A percentile compares a stretch with the other conserved stretches of the same genome.
These are phyloP conservation scores for Hyaloscypha variabilis DNA, from an alignment of 495 filamentous ascomycete genomes.

Conservation along the genomic window DNA sequence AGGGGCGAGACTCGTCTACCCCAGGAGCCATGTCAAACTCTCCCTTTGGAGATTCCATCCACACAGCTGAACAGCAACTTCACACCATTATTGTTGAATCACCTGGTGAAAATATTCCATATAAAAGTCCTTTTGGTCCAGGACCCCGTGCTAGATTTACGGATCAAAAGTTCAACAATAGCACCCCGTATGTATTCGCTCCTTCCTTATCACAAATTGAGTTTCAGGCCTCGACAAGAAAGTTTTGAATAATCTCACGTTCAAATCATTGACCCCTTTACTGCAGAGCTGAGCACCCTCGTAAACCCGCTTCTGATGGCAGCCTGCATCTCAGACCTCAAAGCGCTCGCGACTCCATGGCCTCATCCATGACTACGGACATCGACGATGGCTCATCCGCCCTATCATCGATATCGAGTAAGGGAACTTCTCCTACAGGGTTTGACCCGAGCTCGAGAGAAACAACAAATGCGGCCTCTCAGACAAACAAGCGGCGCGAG, in stretches of 20 bases:
- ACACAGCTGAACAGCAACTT: constrained; percentile 17
- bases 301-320: constrained; percentile 24
- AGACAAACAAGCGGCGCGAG: constrained; percentile 28
- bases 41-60: constrained; percentile 21
- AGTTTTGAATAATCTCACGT: not conserved
- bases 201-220: constrained; percentile 17
- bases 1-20: constrained; percentile 23
- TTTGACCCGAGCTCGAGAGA: constrained; percentile 35
- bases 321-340: constrained; percentile 32
- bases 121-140: constrained; percentile 8
- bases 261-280: constrained; percentile 11
- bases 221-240: constrained; percentile 9
- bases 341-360: constrained; percentile 31
- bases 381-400: constrained; percentile 48
- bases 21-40: constrained; percentile 25
- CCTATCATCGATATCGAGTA: constrained; percentile 52
- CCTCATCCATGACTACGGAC: constrained; percentile 39
- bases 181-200: constrained; percentile 25
- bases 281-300: constrained; percentile 18
- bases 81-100: constrained; percentile 31
- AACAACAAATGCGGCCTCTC: constrained; percentile 16
- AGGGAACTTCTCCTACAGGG: constrained; percentile 58
- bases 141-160: constrained; percentile 14
- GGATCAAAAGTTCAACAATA: constrained; percentile 15
- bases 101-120: constrained; percentile 17